These are phyloP conservation scores for Paxillus rubicundulus DNA, from an alignment of 768 basidiomycete genomes.

Conservation along the genomic window DNA sequence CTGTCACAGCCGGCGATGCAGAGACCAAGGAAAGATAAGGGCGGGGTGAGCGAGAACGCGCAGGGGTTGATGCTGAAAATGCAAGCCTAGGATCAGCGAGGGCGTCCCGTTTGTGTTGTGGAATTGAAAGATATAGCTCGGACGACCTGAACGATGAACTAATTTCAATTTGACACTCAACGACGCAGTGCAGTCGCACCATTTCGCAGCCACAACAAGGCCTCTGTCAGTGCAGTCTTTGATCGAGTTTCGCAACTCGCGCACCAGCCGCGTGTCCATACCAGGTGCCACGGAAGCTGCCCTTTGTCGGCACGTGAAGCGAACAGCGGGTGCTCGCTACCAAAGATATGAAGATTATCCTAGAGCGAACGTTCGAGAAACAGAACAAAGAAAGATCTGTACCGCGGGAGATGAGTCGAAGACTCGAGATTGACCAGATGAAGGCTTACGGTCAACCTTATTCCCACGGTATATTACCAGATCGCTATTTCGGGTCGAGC, in stretches of 20 bases:
- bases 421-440: too few species aligned
- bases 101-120: constrained; percentile 43
- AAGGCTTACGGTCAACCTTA: too few species aligned
- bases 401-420: too few species aligned
- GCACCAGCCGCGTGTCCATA: constrained; percentile 52
- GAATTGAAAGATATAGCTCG: constrained; percentile 66
- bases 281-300: not conserved
- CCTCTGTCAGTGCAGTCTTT: constrained; percentile 76
- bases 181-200: constrained; percentile 41
- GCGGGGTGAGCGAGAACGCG: constrained; percentile 44
- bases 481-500: not conserved
- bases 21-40: constrained; percentile 36
- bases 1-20: constrained; percentile 22
- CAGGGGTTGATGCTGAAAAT: constrained; percentile 62
- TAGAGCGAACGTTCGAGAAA: not conserved
- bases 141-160: constrained; percentile 55
- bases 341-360: not conserved
- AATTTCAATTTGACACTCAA: constrained; percentile 12
- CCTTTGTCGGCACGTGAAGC: not conserved
- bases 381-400: too few species aligned
- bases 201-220: constrained; percentile 69
- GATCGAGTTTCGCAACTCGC: constrained; percentile 58
- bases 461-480: too few species aligned
- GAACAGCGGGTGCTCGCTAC: not conserved
- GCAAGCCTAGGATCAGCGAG: constrained; percentile 26